Base-by-base conservation (phyloP, 345 rosid genomes). In the Gossypium herbaceum region DNA sequence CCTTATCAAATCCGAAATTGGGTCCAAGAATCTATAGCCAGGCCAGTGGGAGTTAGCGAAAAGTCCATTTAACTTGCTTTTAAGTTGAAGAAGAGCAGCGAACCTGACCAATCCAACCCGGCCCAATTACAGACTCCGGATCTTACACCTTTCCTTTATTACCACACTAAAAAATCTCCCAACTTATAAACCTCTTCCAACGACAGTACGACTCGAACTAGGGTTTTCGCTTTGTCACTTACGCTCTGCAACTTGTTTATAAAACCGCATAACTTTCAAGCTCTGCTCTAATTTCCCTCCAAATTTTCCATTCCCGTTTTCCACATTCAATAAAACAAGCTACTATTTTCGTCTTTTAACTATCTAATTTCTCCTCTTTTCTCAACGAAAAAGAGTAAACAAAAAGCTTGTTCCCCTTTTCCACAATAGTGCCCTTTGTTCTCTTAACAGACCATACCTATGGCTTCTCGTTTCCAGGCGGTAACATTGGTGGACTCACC, bases 381-480 rank as follows among this genome's bases (percentile, higher is more conserved):
- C 7, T 25, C 11, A 4, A 43, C 29, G 10, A 19, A 10, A 3
- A 3, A 11, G 13, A 22, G 24, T 0, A 20, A 25, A 0, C 9
- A 12, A 25, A 50, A 68, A 48, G 57, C 3, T 48, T 19, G 50
- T 17, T 5, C 41, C 41, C 41, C 1, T 34, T 34, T 34, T 34
- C 41, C 41, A 12, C 74, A 70, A 77, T 7, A 70, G 74, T 61
- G 12, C 9, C 48, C 57, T 79, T 61, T 73, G 17, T 65, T 22
- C 48, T 25, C 66, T 70, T 27, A 34, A 11, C 50, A 59, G 58
- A 11, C 22, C 52, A 34, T 56, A 25, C 61, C 44, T 25, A 93
- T 91, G 99, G 89, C 88, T 22, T 89, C 91, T 9, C 85, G 93
- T 66, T 95, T 95, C 84, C 99, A 91, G 79, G 97, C 92, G 52